Evolutionary conservation across 169 alveolate species (phyloP), one percentile per base, ranked within the genome.

Genomic region (Cyclospora cayetanensis): DNA sequence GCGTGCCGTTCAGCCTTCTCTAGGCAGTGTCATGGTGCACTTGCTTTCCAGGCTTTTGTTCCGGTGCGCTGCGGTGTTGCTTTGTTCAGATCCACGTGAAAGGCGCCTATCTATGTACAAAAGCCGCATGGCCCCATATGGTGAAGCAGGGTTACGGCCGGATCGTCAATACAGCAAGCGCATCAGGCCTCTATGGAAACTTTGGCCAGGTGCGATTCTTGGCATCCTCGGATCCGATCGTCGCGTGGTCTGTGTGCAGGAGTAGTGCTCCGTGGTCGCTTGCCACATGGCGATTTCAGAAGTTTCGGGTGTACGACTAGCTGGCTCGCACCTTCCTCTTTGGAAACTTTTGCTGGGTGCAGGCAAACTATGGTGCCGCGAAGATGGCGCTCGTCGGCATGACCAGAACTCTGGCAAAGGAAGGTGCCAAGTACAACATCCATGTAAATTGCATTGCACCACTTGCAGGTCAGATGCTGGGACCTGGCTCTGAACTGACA

Each of bases 51-150:
- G n/a, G n/a, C n/a, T n/a, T n/a, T n/a, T n/a, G n/a, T n/a, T n/a
- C n/a, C n/a, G 60, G 15, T 46, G 60, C 60, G 7, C 15, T 46
- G 60, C 7, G 15, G 15, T 46, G 60, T 7, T 11, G 7, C 15
- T 46, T 46, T 15, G 60, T 11, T 5, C 70, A 63, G 52, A 92
- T 96, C 27, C 98, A 97, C 90, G 85, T 96, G 74, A 95, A 94
- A 53, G 98, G 98, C 25, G 95, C 98, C 29, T 97, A 66, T 94
- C 85, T 95, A 25, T 95, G 96, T 86, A 93, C 97, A 31, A 96
- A 95, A 77, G 99, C 99, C 15, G 99, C 97, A 0, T 97, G 99
- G 99, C 93, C 96, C 37, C 90, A 94, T 55, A 96, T 97, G 97
- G 95, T 95, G 94, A 92, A 96, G 93, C 96, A 96, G 74, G 87